Evolutionary conservation across 495 filamentous ascomycete species (phyloP), one percentile per base, ranked within the genome.

Genomic region (Hypoxylon intermedium): DNA sequence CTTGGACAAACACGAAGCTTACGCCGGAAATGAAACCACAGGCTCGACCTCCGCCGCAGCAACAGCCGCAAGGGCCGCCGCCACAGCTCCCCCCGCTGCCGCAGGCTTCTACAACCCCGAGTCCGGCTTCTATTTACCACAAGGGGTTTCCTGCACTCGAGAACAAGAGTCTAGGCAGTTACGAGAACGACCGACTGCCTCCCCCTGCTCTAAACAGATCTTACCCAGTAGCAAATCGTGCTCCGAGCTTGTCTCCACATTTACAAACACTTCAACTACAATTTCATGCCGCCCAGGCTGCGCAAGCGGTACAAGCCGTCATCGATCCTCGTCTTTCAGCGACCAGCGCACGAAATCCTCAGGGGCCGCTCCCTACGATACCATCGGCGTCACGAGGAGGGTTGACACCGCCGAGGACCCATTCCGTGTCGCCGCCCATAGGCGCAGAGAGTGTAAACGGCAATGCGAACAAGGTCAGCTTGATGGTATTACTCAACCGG

Each of bases 261-360:
- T 69, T 74, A 2, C 74, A 75, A 9, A 71, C 75, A 0, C 65
- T 79, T 13, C 71, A 76, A 0, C 64, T 79, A 11, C 71, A 70
- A 41, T 47, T 58, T 4, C 58, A 63, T 18, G 58, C 58, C n/a
- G 54, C 65, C 1, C 65, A 71, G 34, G 61, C 61, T 19, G 67
- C 59, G 6, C 57, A 67, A 40, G 56, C 44, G 0, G 60, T 70
- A 3, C 65, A 74, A 21, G 75, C 74, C 0, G 73, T 72, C 31
- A 71, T 77, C 6, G 75, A 77, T 37, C 70, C 74, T 2, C 64
- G 68, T 1, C 43, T 74, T 19, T 50, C 67, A 2, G 43, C 53
- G 5, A 63, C 48, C 21, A 53, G 58, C 38, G 50, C 62, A 19
- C 67, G 63, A 30, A 67, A 67, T 50, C 63, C 65, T 1, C 70